phyloP scores from a whole-genome alignment of 108 stramenopile genomes.

The Cyclotella kingstonii region DNA sequence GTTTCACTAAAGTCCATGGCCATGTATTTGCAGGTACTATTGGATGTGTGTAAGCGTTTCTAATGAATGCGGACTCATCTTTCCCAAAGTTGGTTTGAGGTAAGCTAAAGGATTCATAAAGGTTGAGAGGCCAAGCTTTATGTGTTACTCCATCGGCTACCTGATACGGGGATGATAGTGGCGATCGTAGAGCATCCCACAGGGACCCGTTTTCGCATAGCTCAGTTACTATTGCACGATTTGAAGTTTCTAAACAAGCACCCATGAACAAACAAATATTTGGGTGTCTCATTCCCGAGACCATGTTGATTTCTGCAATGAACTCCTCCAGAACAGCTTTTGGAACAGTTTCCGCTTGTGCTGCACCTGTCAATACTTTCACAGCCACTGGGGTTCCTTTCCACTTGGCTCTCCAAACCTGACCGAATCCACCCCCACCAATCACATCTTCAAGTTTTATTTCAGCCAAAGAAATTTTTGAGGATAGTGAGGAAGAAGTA shows the following conservation, averaged over 20 bases:
- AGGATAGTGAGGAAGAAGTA: conserved; percentile 60
- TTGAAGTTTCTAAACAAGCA: conserved; percentile 85
- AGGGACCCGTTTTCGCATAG: conserved; percentile 80
- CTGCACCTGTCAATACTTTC: conserved; percentile 78
- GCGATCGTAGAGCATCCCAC: conserved; percentile 82
- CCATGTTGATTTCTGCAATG: conserved; percentile 82
- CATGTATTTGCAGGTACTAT: conserved; percentile 64
- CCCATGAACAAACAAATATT: conserved; percentile 95
- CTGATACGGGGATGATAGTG: conserved; percentile 58
- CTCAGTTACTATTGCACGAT: conserved; percentile 89
- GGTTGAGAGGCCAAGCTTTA: conserved; percentile 54
- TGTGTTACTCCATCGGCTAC: conserved; percentile 62
- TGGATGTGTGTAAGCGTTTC: conserved; percentile 50
- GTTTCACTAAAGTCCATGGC: conserved; percentile 77
- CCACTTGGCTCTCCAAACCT: conserved; percentile 86
- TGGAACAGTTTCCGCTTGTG: conserved; percentile 67
- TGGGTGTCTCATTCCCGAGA: conserved; percentile 89
- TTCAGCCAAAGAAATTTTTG: conserved; percentile 68
- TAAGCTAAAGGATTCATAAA: conserved; percentile 48
- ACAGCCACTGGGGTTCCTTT: conserved; percentile 88
- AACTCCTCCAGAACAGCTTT: conserved; percentile 84
- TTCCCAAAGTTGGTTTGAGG: conserved; percentile 37
- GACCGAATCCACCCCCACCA: conserved; percentile 92
- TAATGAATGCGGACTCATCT: not conserved
- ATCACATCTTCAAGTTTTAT: conserved; percentile 71